These are phyloP conservation scores for Cinnamomum chago DNA, from an alignment of 164 flowering plant species.

Conservation along the genomic window DNA sequence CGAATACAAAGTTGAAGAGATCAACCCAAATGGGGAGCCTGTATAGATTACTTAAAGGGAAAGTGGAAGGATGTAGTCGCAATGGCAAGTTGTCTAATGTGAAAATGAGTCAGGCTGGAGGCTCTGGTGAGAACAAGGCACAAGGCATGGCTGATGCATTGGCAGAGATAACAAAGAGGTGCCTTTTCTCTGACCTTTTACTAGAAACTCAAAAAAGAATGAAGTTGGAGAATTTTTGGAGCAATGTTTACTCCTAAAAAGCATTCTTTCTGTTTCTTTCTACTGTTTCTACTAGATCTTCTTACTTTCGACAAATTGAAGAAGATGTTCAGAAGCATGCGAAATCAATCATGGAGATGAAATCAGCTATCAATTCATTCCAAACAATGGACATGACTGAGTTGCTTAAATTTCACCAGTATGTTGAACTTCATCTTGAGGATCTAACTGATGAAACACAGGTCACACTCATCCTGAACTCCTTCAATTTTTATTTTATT, in stretches of 20 bases:
- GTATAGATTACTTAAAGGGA: constrained; percentile 67
- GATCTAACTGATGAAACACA: constrained; percentile 74
- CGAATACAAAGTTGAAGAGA: constrained; percentile 52
- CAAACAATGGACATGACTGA: constrained; percentile 74
- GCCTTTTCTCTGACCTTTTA: background rate
- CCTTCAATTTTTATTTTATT: background rate
- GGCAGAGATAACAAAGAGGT: constrained; percentile 93
- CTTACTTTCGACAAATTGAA: constrained; percentile 81
- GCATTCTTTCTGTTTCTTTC: background rate
- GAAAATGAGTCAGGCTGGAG: constrained; percentile 26
- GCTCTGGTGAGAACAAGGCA: constrained; percentile 36
- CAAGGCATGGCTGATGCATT: constrained; percentile 91
- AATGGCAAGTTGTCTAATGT: constrained; percentile 40
- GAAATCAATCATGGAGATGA: constrained; percentile 52
- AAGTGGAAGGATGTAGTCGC: constrained; percentile 63
- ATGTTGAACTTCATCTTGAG: constrained; percentile 71
- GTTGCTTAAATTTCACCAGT: constrained; percentile 55
- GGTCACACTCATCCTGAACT: constrained; percentile 30
- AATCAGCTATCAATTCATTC: constrained; percentile 42
- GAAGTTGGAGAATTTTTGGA: too few species aligned
- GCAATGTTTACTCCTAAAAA: too few species aligned
- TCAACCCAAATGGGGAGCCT: constrained; percentile 76
- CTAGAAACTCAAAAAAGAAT: background rate
- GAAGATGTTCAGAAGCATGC: constrained; percentile 64
- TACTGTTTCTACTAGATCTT: constrained; percentile 40